Percentiles rank a stretch among this genome's conserved stretches.
Evolutionary conservation across 805 yeast genomes (phyloP).

Genomic region (Yarrowia sp.): DNA sequence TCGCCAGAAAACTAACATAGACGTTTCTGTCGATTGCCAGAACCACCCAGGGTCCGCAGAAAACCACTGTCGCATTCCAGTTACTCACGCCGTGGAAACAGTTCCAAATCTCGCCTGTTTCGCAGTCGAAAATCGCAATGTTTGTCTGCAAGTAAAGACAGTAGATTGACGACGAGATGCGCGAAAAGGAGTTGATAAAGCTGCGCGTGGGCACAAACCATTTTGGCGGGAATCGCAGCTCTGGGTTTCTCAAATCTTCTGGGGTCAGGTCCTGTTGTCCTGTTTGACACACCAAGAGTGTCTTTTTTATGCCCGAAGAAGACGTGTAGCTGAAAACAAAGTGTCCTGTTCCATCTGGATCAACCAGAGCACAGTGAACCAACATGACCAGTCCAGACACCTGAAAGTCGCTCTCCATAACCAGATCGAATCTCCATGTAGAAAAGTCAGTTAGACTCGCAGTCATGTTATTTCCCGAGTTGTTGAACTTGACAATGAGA

Average conservation of each 20-base stretch:
- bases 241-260: neutral
- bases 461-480: constrained; percentile 14
- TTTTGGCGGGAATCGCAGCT: neutral
- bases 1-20: constrained; percentile 3
- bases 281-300: neutral
- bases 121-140: constrained; percentile 11
- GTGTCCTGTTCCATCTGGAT: constrained; percentile 7
- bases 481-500: constrained; percentile 17
- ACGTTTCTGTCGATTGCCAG: constrained; percentile 10
- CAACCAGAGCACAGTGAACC: constrained; percentile 17
- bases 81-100: constrained; percentile 18
- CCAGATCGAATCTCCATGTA: constrained; percentile 5
- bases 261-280: neutral
- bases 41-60: constrained; percentile 22
- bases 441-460: constrained; percentile 9
- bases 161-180: neutral
- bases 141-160: constrained; percentile 18
- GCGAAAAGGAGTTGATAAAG: constrained; percentile 19
- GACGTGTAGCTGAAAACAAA: constrained; percentile 3
- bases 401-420: neutral
- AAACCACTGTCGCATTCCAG: constrained; percentile 13
- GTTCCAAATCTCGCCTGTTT: constrained; percentile 23
- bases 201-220: constrained; percentile 9
- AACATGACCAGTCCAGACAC: constrained; percentile 4
- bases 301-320: neutral